Base-by-base conservation (phyloP, 352 stramenopile genomes). In the Pythium scleroteichum region DNA sequence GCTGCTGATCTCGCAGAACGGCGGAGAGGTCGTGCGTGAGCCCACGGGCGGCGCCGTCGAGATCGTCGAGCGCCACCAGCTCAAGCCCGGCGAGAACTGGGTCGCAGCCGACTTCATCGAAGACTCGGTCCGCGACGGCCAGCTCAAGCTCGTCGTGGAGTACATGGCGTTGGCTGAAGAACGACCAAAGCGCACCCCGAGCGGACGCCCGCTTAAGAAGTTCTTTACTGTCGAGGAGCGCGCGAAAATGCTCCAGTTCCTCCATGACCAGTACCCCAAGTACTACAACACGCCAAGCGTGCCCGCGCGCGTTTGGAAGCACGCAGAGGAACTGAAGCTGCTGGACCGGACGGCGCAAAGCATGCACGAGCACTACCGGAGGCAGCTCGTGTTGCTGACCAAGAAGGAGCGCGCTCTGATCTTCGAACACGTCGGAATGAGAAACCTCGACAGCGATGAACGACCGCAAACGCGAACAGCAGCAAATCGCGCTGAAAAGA, bases 311-410 rank as follows among this genome's bases (percentile, higher is more conserved):
- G 45, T 72, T 35, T 72, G 64, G 64, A 33, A 56, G 19, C 10
- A 29, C 9, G 64, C 64, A 4, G 47, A 16, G 9, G 32, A 39
- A 22, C 16, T 57, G 35, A 24, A 64, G 16, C 48, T 63, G 23
- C 0, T 88, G 9, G 12, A 35, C 0, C 81, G 81, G 39, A 68
- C 73, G 1, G 51, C 53, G 0, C 50, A 64, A 17, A 88, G 81
- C 27, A 87, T 90, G 81, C 68, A 78, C 49, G 68, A 87, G 33
- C 79, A 69, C 39, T 88, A 78, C 48, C 59, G 72, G 19, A 86
- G 83, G 53, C 40, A 76, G 3, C 44, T 88, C 42, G 48, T 64
- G 49, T 53, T 35, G 48, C 73, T 78, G 49, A 87, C 75, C 1
- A 53, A 51, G 10, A 53, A 47, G 1, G 68, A 88, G 45, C 76